A percentile compares a stretch with the other conserved stretches of the same genome.
phyloP scores from a whole-genome alignment of 257 asterid species.

The Nicotiana benthamiana region DNA sequence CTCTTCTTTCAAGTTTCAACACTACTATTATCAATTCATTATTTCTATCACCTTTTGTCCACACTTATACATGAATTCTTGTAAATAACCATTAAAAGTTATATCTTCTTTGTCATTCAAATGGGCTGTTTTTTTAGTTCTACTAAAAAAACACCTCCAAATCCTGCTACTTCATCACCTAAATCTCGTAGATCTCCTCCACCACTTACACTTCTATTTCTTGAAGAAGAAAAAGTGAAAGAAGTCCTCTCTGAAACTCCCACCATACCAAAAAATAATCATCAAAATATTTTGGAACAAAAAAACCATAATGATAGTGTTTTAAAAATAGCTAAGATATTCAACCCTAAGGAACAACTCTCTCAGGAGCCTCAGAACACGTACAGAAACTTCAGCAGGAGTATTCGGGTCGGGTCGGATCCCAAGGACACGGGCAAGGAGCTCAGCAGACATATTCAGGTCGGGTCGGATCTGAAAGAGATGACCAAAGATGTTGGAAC shows the following conservation, averaged over 20 bases:
- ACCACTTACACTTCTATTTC: slow-evolving; percentile 34
- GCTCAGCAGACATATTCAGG: background rate
- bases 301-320: background rate
- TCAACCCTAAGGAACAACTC: background rate
- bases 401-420: background rate
- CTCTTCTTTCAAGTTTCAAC: background rate
- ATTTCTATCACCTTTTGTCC: background rate
- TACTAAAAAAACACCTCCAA: background rate
- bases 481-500: background rate
- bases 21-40: background rate
- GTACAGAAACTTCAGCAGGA: background rate
- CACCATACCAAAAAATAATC: slow-evolving; percentile 5
- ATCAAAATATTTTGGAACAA: no score
- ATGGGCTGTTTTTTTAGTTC: background rate
- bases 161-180: background rate
- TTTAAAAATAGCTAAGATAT: background rate
- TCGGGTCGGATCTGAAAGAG: background rate
- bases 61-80: background rate
- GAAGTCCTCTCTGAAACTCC: slow-evolving; percentile 70
- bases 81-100: background rate
- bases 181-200: slow-evolving; percentile 30
- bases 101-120: background rate
- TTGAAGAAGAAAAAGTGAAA: slow-evolving; percentile 60
- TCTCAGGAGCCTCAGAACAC: background rate
- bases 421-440: slow-evolving; percentile 15